These are phyloP conservation scores for Puccinia hordei DNA, from an alignment of 1,284 basidiomycete species.

Conservation along the genomic window DNA sequence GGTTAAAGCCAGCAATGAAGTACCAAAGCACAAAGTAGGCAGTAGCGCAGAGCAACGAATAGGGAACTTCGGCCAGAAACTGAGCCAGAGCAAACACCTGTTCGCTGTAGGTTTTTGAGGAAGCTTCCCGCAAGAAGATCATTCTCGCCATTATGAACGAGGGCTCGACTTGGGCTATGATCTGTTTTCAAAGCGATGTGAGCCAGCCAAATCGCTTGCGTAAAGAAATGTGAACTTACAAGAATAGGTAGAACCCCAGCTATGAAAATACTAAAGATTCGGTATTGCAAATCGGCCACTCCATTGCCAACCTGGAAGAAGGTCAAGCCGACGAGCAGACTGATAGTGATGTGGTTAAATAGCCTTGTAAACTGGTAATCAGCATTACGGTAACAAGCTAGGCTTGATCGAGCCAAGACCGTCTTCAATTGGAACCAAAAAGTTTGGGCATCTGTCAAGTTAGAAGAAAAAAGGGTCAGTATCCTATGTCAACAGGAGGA, in stretches of 20 bases:
- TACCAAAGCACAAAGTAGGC: conserved; percentile 70
- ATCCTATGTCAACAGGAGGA: conserved; percentile 31
- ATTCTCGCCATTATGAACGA: conserved; percentile 78
- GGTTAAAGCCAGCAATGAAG: conserved; percentile 34
- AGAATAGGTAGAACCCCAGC: conserved; percentile 70
- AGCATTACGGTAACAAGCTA: conserved; percentile 77
- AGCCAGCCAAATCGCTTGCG: neutral
- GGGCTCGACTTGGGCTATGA: conserved; percentile 80
- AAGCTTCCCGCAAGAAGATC: conserved; percentile 69
- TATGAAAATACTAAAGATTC: conserved; percentile 70
- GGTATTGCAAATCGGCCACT: conserved; percentile 75
- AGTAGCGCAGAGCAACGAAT: conserved; percentile 69
- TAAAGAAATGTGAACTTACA: conserved; percentile 65
- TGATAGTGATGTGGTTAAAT: conserved; percentile 67
- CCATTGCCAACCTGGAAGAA: conserved; percentile 76
- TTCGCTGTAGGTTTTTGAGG: conserved; percentile 71
- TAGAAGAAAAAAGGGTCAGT: neutral
- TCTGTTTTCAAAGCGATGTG: conserved; percentile 63
- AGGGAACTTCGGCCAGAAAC: conserved; percentile 78
- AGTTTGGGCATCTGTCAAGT: conserved; percentile 65
- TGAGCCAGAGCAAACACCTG: conserved; percentile 81
- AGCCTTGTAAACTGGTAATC: conserved; percentile 79
- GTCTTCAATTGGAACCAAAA: conserved; percentile 76
- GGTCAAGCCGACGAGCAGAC: conserved; percentile 76
- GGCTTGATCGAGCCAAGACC: conserved; percentile 73